Evolutionary conservation across 2,329 filamentous ascomycete genomes (phyloP).

Genomic region (Colletotrichum theobromicola): DNA sequence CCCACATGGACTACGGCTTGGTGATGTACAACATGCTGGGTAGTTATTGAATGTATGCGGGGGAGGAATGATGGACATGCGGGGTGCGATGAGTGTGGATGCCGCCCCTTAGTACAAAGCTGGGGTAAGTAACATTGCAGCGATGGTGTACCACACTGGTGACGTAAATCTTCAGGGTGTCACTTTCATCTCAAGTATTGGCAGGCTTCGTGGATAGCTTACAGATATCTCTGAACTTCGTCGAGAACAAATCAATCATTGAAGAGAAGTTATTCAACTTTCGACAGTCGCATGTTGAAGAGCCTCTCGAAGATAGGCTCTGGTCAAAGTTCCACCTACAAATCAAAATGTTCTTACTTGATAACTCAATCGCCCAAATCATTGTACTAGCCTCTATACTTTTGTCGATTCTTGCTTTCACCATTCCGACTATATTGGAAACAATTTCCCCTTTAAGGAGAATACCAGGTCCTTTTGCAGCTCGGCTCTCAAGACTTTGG

Average conservation of each 20-base stretch:
- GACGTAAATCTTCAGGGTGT: background rate
- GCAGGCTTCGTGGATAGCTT: background rate
- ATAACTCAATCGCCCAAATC: background rate
- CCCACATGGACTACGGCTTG: background rate
- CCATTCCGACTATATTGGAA: background rate
- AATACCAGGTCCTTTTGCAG: background rate
- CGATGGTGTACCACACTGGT: background rate
- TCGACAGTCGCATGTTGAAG: background rate
- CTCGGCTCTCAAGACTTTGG: background rate
- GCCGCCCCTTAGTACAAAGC: background rate
- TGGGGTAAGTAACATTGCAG: background rate
- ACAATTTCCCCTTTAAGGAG: background rate
- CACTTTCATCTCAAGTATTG: background rate
- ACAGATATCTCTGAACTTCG: background rate
- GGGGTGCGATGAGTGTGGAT: background rate
- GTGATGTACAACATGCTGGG: background rate
- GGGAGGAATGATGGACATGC: background rate
- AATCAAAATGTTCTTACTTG: background rate
- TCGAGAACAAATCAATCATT: background rate
- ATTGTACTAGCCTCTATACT: background rate
- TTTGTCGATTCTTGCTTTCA: background rate
- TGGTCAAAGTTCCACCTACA: background rate
- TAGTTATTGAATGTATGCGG: background rate
- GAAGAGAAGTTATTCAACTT: background rate
- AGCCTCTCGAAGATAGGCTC: background rate